Conservation (phyloP, 2,329 filamentous ascomycete genomes). For the Aspergillus costaricaensis region DNA sequence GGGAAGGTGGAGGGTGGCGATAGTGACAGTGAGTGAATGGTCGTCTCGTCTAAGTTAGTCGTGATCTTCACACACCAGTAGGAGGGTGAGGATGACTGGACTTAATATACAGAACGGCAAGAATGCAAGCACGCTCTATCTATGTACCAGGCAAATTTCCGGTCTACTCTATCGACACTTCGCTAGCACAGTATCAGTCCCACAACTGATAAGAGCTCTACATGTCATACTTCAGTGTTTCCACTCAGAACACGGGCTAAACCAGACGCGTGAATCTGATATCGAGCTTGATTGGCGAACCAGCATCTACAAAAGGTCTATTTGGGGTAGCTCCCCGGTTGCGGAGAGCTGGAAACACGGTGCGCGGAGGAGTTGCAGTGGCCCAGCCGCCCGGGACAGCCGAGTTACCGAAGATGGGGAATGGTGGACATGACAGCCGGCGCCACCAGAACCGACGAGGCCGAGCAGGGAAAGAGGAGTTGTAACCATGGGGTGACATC, state of each 20-base stretch:
- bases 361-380: background rate
- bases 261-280: background rate
- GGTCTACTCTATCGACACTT: background rate
- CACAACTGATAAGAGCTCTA: background rate
- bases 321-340: background rate
- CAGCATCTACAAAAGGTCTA: background rate
- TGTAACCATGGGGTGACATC: slow-evolving; percentile 2
- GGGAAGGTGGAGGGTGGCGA: background rate
- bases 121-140: background rate
- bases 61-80: no score
- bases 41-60: background rate
- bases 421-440: background rate
- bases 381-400: background rate
- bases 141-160: background rate
- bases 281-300: background rate
- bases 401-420: background rate
- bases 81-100: background rate
- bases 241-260: background rate
- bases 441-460: background rate
- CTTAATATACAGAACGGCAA: background rate
- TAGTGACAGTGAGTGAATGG: background rate
- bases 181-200: background rate
- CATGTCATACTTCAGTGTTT: background rate
- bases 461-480: no score
- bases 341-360: background rate